These are phyloP conservation scores for Fusarium fujikuroi DNA, from an alignment of 2,329 filamentous ascomycete genomes.

Conservation along the genomic window DNA sequence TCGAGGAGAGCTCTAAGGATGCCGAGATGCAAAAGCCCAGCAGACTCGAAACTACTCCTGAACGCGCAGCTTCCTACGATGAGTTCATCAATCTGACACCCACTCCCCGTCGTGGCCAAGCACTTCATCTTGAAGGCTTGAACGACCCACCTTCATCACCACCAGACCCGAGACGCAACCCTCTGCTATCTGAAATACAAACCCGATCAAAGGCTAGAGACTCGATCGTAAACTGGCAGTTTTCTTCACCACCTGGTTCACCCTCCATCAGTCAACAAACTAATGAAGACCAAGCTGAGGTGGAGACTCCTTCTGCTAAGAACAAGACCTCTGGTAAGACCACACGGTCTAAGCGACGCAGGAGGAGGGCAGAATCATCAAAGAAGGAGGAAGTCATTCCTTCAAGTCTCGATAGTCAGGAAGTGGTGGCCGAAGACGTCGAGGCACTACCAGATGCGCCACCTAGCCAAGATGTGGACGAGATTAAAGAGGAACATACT, in stretches of 20 bases:
- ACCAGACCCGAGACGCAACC: slow-evolving; percentile 64
- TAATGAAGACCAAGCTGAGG: slow-evolving; percentile 7
- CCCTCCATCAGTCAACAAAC: slow-evolving; percentile 53
- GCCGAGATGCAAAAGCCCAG: slow-evolving; percentile 23
- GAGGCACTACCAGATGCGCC: slow-evolving; percentile 4
- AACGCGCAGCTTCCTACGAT: slow-evolving; percentile 56
- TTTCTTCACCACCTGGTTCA: slow-evolving; percentile 68
- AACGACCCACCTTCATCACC: slow-evolving; percentile 69
- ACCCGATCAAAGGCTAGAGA: slow-evolving; percentile 55
- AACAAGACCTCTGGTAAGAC: slow-evolving; percentile 5
- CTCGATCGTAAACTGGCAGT: slow-evolving; percentile 59
- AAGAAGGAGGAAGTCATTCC: slow-evolving; percentile 42
- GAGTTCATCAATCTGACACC: slow-evolving; percentile 70
- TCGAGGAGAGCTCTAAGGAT: slow-evolving; percentile 24
- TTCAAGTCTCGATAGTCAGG: slow-evolving; percentile 46
- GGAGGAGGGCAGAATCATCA: slow-evolving; percentile 28
- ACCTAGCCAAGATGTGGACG: not conserved
- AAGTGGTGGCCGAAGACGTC: slow-evolving; percentile 1
- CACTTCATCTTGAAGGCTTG: slow-evolving; percentile 60
- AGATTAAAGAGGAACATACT: not conserved
- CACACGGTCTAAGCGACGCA: slow-evolving; percentile 24
- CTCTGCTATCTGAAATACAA: slow-evolving; percentile 63
- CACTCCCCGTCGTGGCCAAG: slow-evolving; percentile 67
- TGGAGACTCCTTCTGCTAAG: slow-evolving; percentile 8
- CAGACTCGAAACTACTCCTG: slow-evolving; percentile 58